Percentiles rank a stretch among this genome's conserved stretches.
Conservation (phyloP, 2,329 filamentous ascomycete species). For the Paraphoma sp. region DNA sequence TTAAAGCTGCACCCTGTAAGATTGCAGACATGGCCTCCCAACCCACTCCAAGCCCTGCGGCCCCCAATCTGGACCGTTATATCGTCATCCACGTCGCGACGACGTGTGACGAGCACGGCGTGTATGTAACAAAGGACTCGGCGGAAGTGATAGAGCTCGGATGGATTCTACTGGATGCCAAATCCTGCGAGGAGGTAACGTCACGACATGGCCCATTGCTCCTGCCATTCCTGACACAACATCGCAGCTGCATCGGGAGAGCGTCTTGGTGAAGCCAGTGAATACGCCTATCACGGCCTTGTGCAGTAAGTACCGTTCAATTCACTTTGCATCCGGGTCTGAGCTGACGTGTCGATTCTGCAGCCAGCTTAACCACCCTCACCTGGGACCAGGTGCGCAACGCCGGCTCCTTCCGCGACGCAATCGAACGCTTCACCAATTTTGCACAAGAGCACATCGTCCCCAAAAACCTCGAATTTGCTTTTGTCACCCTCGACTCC, state of each 20-base stretch:
- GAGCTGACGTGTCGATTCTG: slow-evolving; percentile 35
- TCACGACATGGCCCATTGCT: slow-evolving; percentile 12
- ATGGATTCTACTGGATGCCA: slow-evolving; percentile 94
- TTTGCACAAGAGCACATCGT: slow-evolving; percentile 93
- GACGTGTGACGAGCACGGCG: slow-evolving; percentile 98
- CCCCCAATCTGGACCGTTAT: slow-evolving; percentile 80
- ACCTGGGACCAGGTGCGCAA: slow-evolving; percentile 99
- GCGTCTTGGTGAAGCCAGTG: slow-evolving; percentile 95
- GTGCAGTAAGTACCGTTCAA: slow-evolving; percentile 76
- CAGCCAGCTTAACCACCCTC: slow-evolving; percentile 94
- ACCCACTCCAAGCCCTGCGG: slow-evolving; percentile 38
- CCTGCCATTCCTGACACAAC: slow-evolving; percentile 35
- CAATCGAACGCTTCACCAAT: slow-evolving; percentile 90
- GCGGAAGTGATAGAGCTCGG: slow-evolving; percentile 99
- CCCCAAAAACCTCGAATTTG: slow-evolving; percentile 92
- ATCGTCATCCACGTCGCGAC: slow-evolving; percentile 98
- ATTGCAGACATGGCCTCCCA: slow-evolving; percentile 33
- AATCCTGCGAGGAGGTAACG: slow-evolving; percentile 85
- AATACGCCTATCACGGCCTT: slow-evolving; percentile 98
- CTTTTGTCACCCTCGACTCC: slow-evolving; percentile 96
- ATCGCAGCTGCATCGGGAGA: slow-evolving; percentile 86
- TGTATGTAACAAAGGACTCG: slow-evolving; percentile 99
- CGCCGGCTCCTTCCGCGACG: slow-evolving; percentile 95
- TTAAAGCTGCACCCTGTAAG: slow-evolving; percentile 2
- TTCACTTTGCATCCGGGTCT: slow-evolving; percentile 12